Base-by-base conservation (phyloP, 768 basidiomycete genomes). In the Pleurotus eryngii region DNA sequence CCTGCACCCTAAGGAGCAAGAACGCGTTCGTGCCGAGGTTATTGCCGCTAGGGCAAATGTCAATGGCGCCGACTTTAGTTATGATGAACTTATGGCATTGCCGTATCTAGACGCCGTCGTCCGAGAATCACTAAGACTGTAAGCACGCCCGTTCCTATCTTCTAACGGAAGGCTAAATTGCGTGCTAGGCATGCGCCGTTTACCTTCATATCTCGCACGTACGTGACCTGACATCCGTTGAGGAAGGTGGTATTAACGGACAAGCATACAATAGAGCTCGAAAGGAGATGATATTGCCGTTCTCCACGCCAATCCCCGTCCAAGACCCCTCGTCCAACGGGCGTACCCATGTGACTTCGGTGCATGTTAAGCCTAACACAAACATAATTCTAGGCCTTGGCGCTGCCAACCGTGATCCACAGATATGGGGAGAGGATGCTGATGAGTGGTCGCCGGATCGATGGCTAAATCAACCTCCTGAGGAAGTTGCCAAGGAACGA, bases 381-480 rank as follows among this genome's bases (percentile, higher is more conserved):
- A 65, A 60, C 20, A 65, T 70, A 15, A 58, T 63, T 38, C 57
- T 73, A 14, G 59, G 65, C 3, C 61, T 72, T 26, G 51, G 68
- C 9, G 69, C 65, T 14, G 64, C 65, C 8, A 78, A 80, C 61
- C 62, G 65, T 20, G 65, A 70, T 59, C 67, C 68, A 14, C 67
- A 62, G 2, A 59, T 75, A 1, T 80, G 78, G 78, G 78, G 77
- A 1, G 60, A 62, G 5, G 77, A 80, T 59, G 69, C 74, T 2
- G 38, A 68, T 8, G 72, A 74, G 53, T 80, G 74, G 72, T 74
- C 68, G 54, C 77, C 78, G 7, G 77, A 78, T 54, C 68, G 77
- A 37, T 80, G 75, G 75, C 61, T 77, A 4, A 43, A 46, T 22
- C 63, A 61, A 7, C 55, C 66, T 7, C 66, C 65, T 0, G 27